Percentiles rank a stretch among this genome's conserved stretches.
Evolutionary conservation across 2,329 filamentous ascomycete species (phyloP).

Genomic region (Aureobasidium sp.): DNA sequence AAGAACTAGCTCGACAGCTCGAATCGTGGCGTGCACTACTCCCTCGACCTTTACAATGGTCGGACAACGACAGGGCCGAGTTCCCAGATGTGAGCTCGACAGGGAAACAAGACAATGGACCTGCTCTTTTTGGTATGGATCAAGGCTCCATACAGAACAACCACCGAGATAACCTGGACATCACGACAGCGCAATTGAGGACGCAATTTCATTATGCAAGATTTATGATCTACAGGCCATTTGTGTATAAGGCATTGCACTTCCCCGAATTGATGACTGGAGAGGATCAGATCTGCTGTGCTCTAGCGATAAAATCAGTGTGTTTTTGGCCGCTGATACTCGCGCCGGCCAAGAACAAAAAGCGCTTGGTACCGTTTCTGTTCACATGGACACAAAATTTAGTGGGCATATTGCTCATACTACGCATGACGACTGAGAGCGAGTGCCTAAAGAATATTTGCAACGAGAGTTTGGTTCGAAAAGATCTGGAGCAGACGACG

Average conservation of each 20-base stretch:
- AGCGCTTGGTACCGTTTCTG: conserved; percentile 49
- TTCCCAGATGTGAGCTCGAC: conserved; percentile 28
- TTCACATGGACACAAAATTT: conserved; percentile 57
- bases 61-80: conserved; percentile 41
- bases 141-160: conserved; percentile 35
- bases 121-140: conserved; percentile 41
- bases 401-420: conserved; percentile 47
- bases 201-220: conserved; percentile 52
- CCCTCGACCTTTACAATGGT: conserved; percentile 48
- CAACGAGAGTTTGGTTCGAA: conserved; percentile 37
- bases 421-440: conserved; percentile 48
- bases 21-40: conserved; percentile 51
- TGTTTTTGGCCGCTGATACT: conserved; percentile 53
- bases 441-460: conserved; percentile 43
- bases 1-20: conserved; percentile 45
- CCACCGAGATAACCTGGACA: conserved; percentile 46
- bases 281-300: conserved; percentile 48
- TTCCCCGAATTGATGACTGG: conserved; percentile 44
- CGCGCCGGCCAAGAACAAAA: conserved; percentile 48
- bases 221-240: conserved; percentile 50
- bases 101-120: conserved; percentile 20
- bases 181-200: conserved; percentile 49
- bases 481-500: conserved; percentile 44
- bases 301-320: conserved; percentile 48
- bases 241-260: conserved; percentile 52